Evolutionary conservation across 768 basidiomycete genomes (phyloP), one percentile per base, ranked within the genome.

Genomic region (Cystobasidium ongulense): DNA sequence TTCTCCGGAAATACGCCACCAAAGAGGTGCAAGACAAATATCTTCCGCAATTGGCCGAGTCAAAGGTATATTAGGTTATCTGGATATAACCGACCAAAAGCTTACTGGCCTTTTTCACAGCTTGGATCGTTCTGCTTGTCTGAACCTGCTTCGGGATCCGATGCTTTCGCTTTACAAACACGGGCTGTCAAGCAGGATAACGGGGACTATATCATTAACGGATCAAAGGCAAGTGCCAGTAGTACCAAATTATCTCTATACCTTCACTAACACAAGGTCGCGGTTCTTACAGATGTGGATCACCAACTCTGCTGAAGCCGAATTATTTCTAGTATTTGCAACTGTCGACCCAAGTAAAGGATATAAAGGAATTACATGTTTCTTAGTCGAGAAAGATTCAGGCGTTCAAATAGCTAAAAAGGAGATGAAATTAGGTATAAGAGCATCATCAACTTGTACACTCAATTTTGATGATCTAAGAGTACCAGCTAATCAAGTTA

Each of bases 351-450:
- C 91, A 0, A 89, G 86, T 76, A 92, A 92, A 80, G 94, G 96
- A 0, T 98, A 99, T 86, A 99, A 98, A 82, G 96, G 96, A 25
- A 99, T 99, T 81, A 95, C 96, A 3, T 98, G 95, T 82, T 99
- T 99, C 82, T 83, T 95, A 59, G 90, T 92, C 31, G 92, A 92
- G 54, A 95, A 91, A 82, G 92, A 95, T 74, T 93, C 94, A 91
- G 96, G 95, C 13, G 85, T 99, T 75, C 84, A 97, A 81, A 92
- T 98, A 74, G 94, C 94, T 21, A 99, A 99, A 86, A 97, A 97
- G 84, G 96, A 99, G 81, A 88, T 96, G 82, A 99, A 99, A 82
- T 87, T 98, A 57, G 96, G 96, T 63, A 98, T 99, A 80, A 86
- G 91, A 73, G 93, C 96, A 0, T 93, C 91, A 4, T 96, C 92